Evolutionary conservation across 2,329 filamentous ascomycete species (phyloP), one percentile per base, ranked within the genome.

Genomic region (Xylariaceae sp.): DNA sequence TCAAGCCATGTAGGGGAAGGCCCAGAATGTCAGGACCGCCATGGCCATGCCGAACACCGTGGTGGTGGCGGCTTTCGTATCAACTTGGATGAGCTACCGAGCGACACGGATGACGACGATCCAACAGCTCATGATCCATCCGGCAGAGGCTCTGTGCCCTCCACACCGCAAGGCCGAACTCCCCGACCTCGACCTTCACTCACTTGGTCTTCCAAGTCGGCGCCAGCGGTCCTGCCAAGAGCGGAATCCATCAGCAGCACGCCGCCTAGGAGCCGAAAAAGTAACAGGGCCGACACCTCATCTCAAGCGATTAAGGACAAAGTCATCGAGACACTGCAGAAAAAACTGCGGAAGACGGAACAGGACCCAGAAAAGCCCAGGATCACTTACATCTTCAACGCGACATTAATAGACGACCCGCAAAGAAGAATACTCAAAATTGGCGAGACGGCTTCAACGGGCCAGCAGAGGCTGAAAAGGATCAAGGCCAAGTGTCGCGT

Each of bases 351-450:
- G 1, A 6, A 36, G 12, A 14, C 6, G 14, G 6, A 50, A 44
- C 2, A 33, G 2, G 22, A 13, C 3, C 22, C 6, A n/a, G 39
- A 47, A 1, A 51, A 43, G 39, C 10, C 28, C 5, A 44, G 44
- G 5, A n/a, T n/a, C 31, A 38, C 31, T 16, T 51, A 51, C 39
- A 13, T 51, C 6, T 43, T 43, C 31, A n/a, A 42, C 33, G 49
- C 47, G 40, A 17, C 34, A 18, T 31, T 18, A 6, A n/a, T 11
- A 18, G 11, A 17, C 17, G 49, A 51, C 3, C 44, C 31, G 31
- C 10, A n/a, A 16, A 46, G 36, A 11, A 51, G 13, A 40, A 42
- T 51, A 18, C 12, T 43, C 14, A 51, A 51, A 31, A 51, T 51
- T 36, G 49, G 49, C 39, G 6, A n/a, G 17, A 51, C 49, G 10